Evolutionary conservation across 306 rosid species (phyloP).

Genomic region (Castanopsis chinensis): DNA sequence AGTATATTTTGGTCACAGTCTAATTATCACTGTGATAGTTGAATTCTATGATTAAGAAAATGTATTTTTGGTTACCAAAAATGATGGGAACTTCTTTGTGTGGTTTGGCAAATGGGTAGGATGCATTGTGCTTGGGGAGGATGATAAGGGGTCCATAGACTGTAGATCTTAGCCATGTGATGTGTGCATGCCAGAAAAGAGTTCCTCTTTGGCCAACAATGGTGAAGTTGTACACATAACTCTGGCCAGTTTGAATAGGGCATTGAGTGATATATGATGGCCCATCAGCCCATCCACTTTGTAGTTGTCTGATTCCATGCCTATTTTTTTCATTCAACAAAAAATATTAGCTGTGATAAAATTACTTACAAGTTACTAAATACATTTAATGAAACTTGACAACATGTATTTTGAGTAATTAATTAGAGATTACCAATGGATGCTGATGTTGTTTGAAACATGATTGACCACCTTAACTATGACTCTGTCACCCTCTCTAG

Average conservation of each 20-base stretch:
- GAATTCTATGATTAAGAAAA: background rate
- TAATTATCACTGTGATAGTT: background rate
- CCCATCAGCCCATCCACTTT: slow-evolving; percentile 74
- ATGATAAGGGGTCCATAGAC: slow-evolving; percentile 65
- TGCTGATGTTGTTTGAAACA: slow-evolving; percentile 53
- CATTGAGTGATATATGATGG: slow-evolving; percentile 74
- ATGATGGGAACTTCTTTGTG: slow-evolving; percentile 56
- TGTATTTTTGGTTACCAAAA: slow-evolving; percentile 36
- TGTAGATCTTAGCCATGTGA: slow-evolving; percentile 68
- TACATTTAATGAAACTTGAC: background rate
- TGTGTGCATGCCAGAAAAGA: slow-evolving; percentile 69
- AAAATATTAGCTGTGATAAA: background rate
- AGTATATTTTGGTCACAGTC: background rate
- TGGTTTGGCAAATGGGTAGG: slow-evolving; percentile 62
- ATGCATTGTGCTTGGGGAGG: slow-evolving; percentile 42
- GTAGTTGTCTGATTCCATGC: slow-evolving; percentile 68
- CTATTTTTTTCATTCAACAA: slow-evolving; percentile 26
- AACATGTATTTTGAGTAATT: background rate
- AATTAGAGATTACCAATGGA: slow-evolving; percentile 53
- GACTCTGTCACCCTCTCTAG: slow-evolving; percentile 71
- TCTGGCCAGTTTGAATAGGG: slow-evolving; percentile 58
- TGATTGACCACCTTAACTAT: slow-evolving; percentile 66
- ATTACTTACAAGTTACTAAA: background rate
- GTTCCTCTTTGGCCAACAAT: slow-evolving; percentile 69
- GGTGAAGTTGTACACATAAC: slow-evolving; percentile 68